Percentiles rank a stretch among this genome's conserved stretches.
Evolutionary conservation across 192 early-diverging fungal species (phyloP).

Genomic region (Linnemannia zychae): DNA sequence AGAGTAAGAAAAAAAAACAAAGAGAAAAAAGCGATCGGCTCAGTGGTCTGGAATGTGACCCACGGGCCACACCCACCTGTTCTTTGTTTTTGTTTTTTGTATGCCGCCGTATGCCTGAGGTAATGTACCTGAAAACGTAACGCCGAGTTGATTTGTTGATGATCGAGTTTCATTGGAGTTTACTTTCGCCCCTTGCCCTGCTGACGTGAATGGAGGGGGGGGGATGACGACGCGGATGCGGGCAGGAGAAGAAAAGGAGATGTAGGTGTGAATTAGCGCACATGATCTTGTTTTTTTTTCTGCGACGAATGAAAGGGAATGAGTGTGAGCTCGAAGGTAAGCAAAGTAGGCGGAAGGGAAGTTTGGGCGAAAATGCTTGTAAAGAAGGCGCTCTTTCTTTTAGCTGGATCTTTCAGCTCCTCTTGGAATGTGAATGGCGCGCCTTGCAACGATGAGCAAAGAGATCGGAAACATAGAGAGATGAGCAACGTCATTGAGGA

Average conservation of each 20-base stretch:
- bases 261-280: not conserved
- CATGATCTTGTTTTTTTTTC: not conserved
- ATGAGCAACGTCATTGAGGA: not conserved
- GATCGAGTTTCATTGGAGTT: not conserved
- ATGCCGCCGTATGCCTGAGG: not conserved
- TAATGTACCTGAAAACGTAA: slow-evolving; percentile 2
- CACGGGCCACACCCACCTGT: slow-evolving; percentile 6
- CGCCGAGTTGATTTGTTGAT: not conserved
- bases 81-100: not conserved
- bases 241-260: not conserved
- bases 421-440: too few relatives aligned
- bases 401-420: too few relatives aligned
- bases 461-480: not conserved
- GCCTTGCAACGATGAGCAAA: too few relatives aligned
- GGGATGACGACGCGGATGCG: not conserved
- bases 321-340: not conserved
- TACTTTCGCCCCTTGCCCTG: not conserved
- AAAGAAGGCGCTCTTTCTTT: too few relatives aligned
- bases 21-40: not conserved
- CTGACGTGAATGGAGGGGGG: not conserved
- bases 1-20: not conserved
- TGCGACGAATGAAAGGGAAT: not conserved
- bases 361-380: too few relatives aligned
- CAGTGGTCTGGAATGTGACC: slow-evolving; percentile 9
- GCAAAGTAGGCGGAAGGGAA: not conserved